Evolutionary conservation across 2,329 filamentous ascomycete genomes (phyloP).

Genomic region (Fusarium domesticum): DNA sequence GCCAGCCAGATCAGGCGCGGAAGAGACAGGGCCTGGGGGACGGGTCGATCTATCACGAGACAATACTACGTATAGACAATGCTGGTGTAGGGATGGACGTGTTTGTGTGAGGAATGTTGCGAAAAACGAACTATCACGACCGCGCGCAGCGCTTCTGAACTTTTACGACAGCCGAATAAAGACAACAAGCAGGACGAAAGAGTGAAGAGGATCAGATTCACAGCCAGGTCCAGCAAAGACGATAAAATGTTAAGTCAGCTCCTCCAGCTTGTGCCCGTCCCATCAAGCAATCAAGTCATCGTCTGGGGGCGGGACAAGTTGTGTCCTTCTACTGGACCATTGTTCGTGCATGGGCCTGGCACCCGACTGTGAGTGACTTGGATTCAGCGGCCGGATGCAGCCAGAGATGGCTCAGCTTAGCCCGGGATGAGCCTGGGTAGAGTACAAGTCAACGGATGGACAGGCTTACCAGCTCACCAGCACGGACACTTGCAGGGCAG

Average conservation of each 20-base stretch:
- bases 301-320: constrained; percentile 17
- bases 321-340: constrained; percentile 16
- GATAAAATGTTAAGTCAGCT: constrained; percentile 4
- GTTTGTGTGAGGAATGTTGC: no score
- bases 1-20: background rate
- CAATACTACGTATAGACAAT: constrained; percentile 3
- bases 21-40: background rate
- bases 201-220: constrained; percentile 9
- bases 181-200: background rate
- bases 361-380: constrained; percentile 15
- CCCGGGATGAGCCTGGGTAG: constrained; percentile 23
- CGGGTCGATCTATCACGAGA: constrained; percentile 3
- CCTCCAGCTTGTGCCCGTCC: constrained; percentile 10
- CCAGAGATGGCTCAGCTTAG: constrained; percentile 11
- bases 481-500: background rate
- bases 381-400: constrained; percentile 16
- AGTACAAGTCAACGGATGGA: constrained; percentile 18
- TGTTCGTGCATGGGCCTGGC: constrained; percentile 12
- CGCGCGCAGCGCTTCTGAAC: background rate
- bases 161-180: background rate
- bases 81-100: constrained; percentile 9
- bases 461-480: background rate
- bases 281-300: constrained; percentile 12
- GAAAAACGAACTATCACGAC: background rate
- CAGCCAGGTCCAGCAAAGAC: constrained; percentile 16